phyloP scores from a whole-genome alignment of 2,329 filamentous ascomycete species.

The Xylaria sp. region DNA sequence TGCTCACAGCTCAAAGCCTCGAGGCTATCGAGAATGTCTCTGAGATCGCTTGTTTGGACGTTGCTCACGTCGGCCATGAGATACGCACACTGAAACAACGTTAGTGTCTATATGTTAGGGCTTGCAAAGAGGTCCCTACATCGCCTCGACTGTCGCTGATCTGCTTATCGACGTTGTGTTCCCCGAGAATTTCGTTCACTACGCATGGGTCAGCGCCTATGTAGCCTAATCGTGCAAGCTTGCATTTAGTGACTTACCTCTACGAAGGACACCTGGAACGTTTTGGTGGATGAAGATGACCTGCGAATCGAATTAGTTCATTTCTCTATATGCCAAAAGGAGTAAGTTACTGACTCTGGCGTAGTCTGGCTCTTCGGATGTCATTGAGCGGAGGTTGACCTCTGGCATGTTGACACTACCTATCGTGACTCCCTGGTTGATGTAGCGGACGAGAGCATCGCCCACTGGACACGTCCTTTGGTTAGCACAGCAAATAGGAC shows the following conservation, averaged over 20 bases:
- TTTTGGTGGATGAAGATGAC: slow-evolving; percentile 98
- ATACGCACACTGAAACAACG: slow-evolving; percentile 75
- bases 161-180: slow-evolving; percentile 99
- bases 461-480: slow-evolving; percentile 65
- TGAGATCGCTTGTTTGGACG: slow-evolving; percentile 83
- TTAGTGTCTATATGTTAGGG: slow-evolving; percentile 12
- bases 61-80: slow-evolving; percentile 97
- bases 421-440: slow-evolving; percentile 92
- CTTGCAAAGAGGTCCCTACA: slow-evolving; percentile 57
- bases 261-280: slow-evolving; percentile 91
- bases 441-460: slow-evolving; percentile 89
- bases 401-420: slow-evolving; percentile 98
- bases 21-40: slow-evolving; percentile 83
- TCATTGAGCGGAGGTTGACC: slow-evolving; percentile 88
- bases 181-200: slow-evolving; percentile 94
- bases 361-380: slow-evolving; percentile 87
- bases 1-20: slow-evolving; percentile 82
- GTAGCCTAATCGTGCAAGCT: background rate
- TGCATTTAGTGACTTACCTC: slow-evolving; percentile 61
- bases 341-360: slow-evolving; percentile 71
- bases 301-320: slow-evolving; percentile 51
- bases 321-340: background rate
- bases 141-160: slow-evolving; percentile 96
- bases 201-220: slow-evolving; percentile 31
- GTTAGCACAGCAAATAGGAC: slow-evolving; percentile 30